These are phyloP conservation scores for Amanita inopinata DNA, from an alignment of 768 basidiomycete species.

Conservation along the genomic window DNA sequence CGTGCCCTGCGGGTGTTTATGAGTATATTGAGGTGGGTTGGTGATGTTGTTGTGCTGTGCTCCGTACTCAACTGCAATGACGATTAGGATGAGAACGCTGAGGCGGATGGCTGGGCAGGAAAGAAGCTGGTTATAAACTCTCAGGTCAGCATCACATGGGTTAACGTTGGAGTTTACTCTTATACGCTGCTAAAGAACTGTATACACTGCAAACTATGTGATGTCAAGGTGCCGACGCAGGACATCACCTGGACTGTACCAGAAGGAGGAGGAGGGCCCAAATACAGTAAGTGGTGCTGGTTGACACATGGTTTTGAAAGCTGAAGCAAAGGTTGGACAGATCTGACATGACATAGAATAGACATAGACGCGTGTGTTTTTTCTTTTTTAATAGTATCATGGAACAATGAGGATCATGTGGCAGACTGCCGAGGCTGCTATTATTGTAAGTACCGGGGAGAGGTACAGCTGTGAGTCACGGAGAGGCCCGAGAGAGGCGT, in stretches of 20 bases:
- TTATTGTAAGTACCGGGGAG: background rate
- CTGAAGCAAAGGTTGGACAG: background rate
- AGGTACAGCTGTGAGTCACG: too few species aligned
- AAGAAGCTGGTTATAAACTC: conserved; percentile 94
- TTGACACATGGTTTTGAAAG: background rate
- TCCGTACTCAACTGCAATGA: conserved; percentile 12
- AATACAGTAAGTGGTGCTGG: conserved; percentile 59
- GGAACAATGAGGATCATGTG: background rate
- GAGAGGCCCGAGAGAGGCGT: too few species aligned
- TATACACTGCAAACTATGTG: conserved; percentile 92
- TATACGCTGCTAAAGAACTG: too few species aligned
- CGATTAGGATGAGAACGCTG: conserved; percentile 21
- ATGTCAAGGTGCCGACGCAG: conserved; percentile 92
- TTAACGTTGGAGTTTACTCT: too few species aligned
- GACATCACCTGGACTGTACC: conserved; percentile 98
- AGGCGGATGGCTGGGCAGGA: conserved; percentile 53
- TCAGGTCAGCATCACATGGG: conserved; percentile 52
- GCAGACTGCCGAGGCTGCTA: too few species aligned
- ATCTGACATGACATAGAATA: background rate
- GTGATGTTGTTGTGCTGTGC: background rate
- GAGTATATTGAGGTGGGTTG: conserved; percentile 69
- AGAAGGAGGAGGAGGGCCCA: conserved; percentile 93
- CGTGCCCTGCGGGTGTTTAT: conserved; percentile 94
- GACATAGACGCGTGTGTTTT: too few species aligned
- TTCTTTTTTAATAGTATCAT: too few species aligned